Evolutionary conservation across 2,329 filamentous ascomycete genomes (phyloP).

Genomic region (Ophiostoma tasmaniense): DNA sequence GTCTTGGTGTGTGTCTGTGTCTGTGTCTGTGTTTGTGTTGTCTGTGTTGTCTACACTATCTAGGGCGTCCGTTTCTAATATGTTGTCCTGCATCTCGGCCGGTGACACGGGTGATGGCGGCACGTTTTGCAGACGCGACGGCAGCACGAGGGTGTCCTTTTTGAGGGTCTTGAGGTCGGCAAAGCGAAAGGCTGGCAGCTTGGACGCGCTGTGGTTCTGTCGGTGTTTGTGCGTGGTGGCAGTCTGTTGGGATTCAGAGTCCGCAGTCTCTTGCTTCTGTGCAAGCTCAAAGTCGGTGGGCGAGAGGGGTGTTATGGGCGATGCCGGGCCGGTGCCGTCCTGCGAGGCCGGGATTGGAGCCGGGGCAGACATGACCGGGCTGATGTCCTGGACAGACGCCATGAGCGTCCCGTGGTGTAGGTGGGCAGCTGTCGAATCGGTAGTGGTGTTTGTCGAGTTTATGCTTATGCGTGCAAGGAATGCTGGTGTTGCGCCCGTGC

Average conservation of each 20-base stretch:
- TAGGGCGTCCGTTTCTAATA: too few relatives aligned
- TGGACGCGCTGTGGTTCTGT: slow-evolving; percentile 46
- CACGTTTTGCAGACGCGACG: slow-evolving; percentile 30
- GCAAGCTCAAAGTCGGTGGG: not conserved
- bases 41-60: not conserved
- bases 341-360: not conserved
- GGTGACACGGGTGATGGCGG: slow-evolving; percentile 36
- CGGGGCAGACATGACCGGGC: not conserved
- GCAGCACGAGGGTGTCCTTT: slow-evolving; percentile 29
- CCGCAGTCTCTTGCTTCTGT: not conserved
- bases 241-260: not conserved
- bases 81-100: not conserved
- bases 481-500: not conserved
- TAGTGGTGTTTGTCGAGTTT: not conserved
- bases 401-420: not conserved
- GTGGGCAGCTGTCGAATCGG: not conserved
- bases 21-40: not conserved
- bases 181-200: slow-evolving; percentile 47
- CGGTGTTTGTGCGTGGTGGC: slow-evolving; percentile 31
- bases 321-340: not conserved
- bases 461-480: not conserved
- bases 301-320: not conserved
- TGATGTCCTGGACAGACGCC: not conserved
- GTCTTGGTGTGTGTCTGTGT: not conserved
- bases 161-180: slow-evolving; percentile 41